A percentile compares a stretch with the other conserved stretches of the same genome.
phyloP scores from a whole-genome alignment of 768 basidiomycete genomes.

The Tulasnella sp. region DNA sequence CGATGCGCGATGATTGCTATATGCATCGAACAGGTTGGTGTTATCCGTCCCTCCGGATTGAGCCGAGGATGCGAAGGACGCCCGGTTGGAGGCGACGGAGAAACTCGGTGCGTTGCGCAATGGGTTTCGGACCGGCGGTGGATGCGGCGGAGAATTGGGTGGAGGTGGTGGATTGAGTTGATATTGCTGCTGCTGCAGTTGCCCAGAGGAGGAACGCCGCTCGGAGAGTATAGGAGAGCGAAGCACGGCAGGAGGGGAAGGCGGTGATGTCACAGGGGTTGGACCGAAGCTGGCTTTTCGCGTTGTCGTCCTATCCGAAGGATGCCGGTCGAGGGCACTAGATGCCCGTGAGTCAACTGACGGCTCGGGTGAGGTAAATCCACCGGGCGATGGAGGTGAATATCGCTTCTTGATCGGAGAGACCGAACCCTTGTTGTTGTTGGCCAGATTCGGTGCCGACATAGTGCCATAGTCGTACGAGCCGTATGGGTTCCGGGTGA shows the following conservation, averaged over 20 bases:
- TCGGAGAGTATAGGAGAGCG: constrained; percentile 8
- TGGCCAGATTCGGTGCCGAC: neutral
- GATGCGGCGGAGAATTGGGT: constrained; percentile 16
- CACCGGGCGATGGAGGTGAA: neutral
- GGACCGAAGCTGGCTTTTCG: neutral
- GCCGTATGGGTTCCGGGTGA: neutral
- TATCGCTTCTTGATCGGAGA: neutral
- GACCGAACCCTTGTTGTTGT: neutral
- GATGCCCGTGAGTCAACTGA: neutral
- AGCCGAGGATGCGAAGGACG: constrained; percentile 19
- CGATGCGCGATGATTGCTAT: constrained; percentile 5
- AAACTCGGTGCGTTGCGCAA: neutral
- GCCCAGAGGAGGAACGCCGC: constrained; percentile 2
- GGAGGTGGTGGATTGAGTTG: constrained; percentile 25
- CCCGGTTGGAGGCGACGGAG: constrained; percentile 9
- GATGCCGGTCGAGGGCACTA: neutral
- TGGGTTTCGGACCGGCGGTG: constrained; percentile 7
- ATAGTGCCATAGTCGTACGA: neutral
- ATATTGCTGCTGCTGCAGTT: neutral
- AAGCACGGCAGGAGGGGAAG: constrained; percentile 7
- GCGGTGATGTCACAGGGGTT: neutral
- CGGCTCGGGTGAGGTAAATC: neutral
- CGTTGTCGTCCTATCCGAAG: neutral
- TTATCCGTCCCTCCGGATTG: constrained; percentile 31
- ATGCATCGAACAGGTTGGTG: constrained; percentile 31